phyloP scores from a whole-genome alignment of 257 asterid species.

The Ocimum tenuiflorum region DNA sequence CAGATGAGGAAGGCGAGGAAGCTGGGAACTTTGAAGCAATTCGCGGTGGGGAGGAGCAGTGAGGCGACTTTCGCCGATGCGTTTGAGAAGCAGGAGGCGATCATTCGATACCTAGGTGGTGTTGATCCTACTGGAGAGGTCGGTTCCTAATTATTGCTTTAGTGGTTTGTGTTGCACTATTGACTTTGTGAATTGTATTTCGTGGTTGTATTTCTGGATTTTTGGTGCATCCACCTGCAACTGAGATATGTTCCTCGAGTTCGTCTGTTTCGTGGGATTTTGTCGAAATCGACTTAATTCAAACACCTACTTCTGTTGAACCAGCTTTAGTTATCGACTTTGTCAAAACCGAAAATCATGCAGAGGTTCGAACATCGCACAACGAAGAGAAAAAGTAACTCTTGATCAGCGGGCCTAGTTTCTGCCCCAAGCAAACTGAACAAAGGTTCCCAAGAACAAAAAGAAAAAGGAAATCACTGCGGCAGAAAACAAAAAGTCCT shows the following conservation, averaged over 20 bases:
- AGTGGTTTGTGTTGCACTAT: background rate
- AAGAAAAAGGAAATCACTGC: no score
- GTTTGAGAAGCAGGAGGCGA: slow-evolving; percentile 75
- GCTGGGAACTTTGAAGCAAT: slow-evolving; percentile 56
- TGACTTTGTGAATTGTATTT: background rate
- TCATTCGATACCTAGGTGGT: slow-evolving; percentile 62
- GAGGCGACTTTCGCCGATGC: slow-evolving; percentile 65
- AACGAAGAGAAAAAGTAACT: no score
- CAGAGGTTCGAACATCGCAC: no score
- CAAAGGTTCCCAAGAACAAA: no score
- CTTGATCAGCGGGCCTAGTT: no score
- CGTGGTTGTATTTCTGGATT: background rate
- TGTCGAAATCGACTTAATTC: no score
- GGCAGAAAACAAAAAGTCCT: no score
- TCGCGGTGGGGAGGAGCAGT: slow-evolving; percentile 63
- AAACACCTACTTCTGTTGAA: no score
- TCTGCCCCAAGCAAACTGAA: no score
- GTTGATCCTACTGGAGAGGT: slow-evolving; percentile 85
- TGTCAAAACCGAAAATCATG: no score
- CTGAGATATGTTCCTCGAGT: background rate
- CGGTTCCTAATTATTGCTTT: background rate
- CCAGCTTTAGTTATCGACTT: no score
- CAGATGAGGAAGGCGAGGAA: slow-evolving; percentile 78
- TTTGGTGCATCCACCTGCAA: background rate
- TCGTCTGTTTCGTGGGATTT: no score